These are phyloP conservation scores for Coniochaeta prunicola DNA, from an alignment of 2,329 filamentous ascomycete genomes.

Conservation along the genomic window DNA sequence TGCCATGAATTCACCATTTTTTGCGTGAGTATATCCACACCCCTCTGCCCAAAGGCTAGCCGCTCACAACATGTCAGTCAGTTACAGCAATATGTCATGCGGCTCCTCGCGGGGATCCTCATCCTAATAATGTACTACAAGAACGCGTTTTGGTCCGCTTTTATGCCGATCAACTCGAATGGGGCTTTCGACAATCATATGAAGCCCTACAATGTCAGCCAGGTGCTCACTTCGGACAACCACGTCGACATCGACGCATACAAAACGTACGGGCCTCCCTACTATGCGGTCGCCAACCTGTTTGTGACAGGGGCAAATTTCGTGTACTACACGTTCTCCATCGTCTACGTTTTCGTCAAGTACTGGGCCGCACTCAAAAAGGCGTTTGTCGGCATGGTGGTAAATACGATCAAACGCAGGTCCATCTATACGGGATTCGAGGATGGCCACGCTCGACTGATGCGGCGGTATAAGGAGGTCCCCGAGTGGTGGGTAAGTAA, in stretches of 20 bases:
- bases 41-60: not conserved
- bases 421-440: slow-evolving; percentile 33
- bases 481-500: slow-evolving; percentile 36
- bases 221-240: slow-evolving; percentile 24
- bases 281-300: slow-evolving; percentile 34
- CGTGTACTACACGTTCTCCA: slow-evolving; percentile 35
- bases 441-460: slow-evolving; percentile 34
- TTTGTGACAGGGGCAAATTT: slow-evolving; percentile 34
- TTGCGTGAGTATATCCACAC: slow-evolving; percentile 14
- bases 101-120: slow-evolving; percentile 26
- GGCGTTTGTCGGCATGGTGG: slow-evolving; percentile 29
- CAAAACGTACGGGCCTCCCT: slow-evolving; percentile 35
- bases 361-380: slow-evolving; percentile 28
- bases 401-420: slow-evolving; percentile 18
- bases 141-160: slow-evolving; percentile 35
- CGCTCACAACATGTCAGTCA: slow-evolving; percentile 8
- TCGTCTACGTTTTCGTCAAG: slow-evolving; percentile 34
- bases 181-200: slow-evolving; percentile 37
- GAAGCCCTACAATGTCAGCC: slow-evolving; percentile 24
- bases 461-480: slow-evolving; percentile 36
- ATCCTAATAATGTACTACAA: slow-evolving; percentile 33
- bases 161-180: slow-evolving; percentile 40
- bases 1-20: slow-evolving; percentile 32
- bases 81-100: slow-evolving; percentile 26
- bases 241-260: slow-evolving; percentile 29